These are phyloP conservation scores for Aspergillus felis DNA, from an alignment of 2,329 filamentous ascomycete species.

Conservation along the genomic window DNA sequence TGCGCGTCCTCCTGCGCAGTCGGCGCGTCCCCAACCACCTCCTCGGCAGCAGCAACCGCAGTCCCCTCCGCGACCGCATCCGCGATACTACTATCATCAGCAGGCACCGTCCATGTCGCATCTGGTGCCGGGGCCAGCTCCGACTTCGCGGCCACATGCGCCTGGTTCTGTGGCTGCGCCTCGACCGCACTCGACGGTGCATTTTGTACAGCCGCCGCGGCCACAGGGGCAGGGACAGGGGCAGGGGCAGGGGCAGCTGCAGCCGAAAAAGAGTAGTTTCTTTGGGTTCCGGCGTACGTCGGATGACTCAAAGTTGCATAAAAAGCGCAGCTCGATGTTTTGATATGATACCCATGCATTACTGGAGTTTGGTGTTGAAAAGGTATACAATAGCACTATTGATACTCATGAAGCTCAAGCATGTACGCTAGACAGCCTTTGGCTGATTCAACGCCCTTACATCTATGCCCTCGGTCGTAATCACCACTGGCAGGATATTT, in stretches of 20 bases:
- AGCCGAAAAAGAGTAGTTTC: constrained; percentile 44
- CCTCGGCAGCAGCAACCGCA: constrained; percentile 17
- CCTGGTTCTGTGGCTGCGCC: not conserved
- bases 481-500: constrained; percentile 42
- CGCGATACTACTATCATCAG: constrained; percentile 14
- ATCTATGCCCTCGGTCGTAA: constrained; percentile 30
- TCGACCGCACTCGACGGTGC: constrained; percentile 18
- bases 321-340: constrained; percentile 48
- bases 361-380: not conserved
- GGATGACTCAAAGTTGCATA: constrained; percentile 35
- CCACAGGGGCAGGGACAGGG: constrained; percentile 12
- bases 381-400: not conserved
- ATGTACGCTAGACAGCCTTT: not conserved
- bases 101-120: constrained; percentile 8
- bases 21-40: constrained; percentile 18
- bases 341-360: constrained; percentile 22
- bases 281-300: constrained; percentile 39
- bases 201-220: constrained; percentile 12
- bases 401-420: not conserved
- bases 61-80: constrained; percentile 7
- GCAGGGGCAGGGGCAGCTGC: constrained; percentile 10
- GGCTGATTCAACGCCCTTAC: constrained; percentile 9
- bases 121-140: constrained; percentile 1
- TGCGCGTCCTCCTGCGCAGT: constrained; percentile 11
- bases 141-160: not conserved